Conservation (phyloP, 768 basidiomycete species). For the Boletellus sp. region DNA sequence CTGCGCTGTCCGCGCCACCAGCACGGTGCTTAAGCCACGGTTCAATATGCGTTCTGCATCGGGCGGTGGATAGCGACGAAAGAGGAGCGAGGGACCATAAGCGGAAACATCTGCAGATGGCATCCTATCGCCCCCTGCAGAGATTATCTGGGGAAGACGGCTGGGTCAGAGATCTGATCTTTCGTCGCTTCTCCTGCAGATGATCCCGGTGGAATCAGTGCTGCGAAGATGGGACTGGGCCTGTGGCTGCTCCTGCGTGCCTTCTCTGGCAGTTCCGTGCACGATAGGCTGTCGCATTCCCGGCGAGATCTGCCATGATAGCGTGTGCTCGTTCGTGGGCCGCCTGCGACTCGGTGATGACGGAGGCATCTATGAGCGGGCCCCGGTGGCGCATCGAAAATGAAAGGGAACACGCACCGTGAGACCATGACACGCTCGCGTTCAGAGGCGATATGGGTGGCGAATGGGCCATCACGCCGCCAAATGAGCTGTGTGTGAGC, state of each 20-base stretch:
- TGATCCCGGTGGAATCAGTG: conserved; percentile 1
- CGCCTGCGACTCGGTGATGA: background rate
- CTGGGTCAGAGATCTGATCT: conserved; percentile 6
- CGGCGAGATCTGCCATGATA: background rate
- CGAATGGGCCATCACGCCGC: conserved; percentile 25
- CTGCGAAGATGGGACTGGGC: background rate
- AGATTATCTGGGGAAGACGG: conserved; percentile 5
- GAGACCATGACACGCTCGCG: conserved; percentile 1
- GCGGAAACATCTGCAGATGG: conserved; percentile 3
- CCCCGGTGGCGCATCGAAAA: conserved; percentile 26
- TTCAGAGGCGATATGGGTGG: conserved; percentile 8
- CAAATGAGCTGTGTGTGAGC: conserved; percentile 25
- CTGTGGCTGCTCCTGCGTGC: background rate
- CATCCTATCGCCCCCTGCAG: background rate
- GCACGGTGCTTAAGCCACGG: conserved; percentile 6
- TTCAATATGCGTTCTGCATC: background rate
- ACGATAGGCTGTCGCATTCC: background rate
- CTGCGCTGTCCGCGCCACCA: conserved; percentile 10
- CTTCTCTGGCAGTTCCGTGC: background rate
- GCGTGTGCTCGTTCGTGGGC: background rate
- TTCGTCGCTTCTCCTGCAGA: conserved; percentile 5
- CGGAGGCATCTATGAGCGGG: background rate
- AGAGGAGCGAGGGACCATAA: background rate
- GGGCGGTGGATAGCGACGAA: background rate
- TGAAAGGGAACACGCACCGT: conserved; percentile 7